Conservation (phyloP, 805 yeast species). For the Naumovozyma dairenensis region DNA sequence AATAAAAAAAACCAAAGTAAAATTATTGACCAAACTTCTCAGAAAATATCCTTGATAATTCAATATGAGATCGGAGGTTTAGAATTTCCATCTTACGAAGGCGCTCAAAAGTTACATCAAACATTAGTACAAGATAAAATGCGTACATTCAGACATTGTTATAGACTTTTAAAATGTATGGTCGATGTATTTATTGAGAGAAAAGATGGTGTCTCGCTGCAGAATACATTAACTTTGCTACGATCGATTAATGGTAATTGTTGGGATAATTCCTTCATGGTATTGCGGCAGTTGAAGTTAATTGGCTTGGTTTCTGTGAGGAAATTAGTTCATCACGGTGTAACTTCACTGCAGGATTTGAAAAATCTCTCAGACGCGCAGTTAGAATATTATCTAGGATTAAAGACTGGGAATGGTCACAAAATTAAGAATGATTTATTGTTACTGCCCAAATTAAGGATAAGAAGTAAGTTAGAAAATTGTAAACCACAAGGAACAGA, state of each 20-base stretch:
- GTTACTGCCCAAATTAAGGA: constrained; percentile 30
- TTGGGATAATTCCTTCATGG: constrained; percentile 42
- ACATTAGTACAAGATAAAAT: constrained; percentile 37
- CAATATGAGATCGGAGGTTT: constrained; percentile 44
- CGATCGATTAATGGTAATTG: constrained; percentile 36
- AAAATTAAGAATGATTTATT: constrained; percentile 30
- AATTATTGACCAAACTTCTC: constrained; percentile 20
- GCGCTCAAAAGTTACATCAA: constrained; percentile 31
- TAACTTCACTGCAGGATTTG: constrained; percentile 29
- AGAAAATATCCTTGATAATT: constrained; percentile 35
- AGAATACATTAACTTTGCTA: constrained; percentile 30
- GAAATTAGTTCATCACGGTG: constrained; percentile 30
- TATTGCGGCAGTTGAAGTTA: constrained; percentile 39
- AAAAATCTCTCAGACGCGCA: constrained; percentile 22
- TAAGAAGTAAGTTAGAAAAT: constrained; percentile 16
- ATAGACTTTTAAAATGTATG: constrained; percentile 36
- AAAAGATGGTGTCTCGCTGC: constrained; percentile 35
- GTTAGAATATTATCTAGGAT: constrained; percentile 34
- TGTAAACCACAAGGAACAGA: constrained; percentile 3
- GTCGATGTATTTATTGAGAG: constrained; percentile 35
- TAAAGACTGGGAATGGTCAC: constrained; percentile 34
- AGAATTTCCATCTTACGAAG: constrained; percentile 37
- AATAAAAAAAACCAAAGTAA: constrained; percentile 20
- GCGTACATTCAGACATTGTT: constrained; percentile 34
- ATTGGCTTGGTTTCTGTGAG: constrained; percentile 35